Conservation (phyloP, 2,329 filamentous ascomycete genomes). For the Thelonectria olida region DNA sequence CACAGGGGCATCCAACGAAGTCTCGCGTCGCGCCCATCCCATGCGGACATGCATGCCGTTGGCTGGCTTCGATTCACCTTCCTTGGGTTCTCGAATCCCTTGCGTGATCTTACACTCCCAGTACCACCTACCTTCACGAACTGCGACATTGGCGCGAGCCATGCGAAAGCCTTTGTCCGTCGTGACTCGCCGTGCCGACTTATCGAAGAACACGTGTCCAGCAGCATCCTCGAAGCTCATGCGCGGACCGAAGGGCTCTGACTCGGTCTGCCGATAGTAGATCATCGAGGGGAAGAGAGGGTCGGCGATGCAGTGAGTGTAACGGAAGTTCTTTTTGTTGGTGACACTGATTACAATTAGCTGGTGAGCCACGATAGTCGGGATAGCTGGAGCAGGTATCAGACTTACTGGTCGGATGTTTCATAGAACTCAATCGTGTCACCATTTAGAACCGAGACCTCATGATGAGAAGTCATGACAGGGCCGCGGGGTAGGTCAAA, state of each 20-base stretch:
- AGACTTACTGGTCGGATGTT: conserved; percentile 69
- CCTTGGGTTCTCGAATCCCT: conserved; percentile 64
- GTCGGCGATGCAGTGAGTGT: conserved; percentile 90
- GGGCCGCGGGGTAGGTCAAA: conserved; percentile 69
- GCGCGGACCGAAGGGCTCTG: conserved; percentile 82
- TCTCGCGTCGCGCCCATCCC: conserved; percentile 85
- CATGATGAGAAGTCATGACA: conserved; percentile 65
- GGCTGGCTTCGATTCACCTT: conserved; percentile 54
- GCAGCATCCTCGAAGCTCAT: conserved; percentile 95
- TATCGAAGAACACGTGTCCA: conserved; percentile 83
- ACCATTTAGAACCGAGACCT: conserved; percentile 59
- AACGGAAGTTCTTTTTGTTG: conserved; percentile 82
- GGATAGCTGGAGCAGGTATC: neutral
- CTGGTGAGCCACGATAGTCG: neutral
- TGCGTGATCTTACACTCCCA: conserved; percentile 92
- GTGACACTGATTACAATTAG: conserved; percentile 55
- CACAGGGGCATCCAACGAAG: conserved; percentile 82
- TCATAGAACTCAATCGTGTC: conserved; percentile 67
- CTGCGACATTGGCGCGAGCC: conserved; percentile 88
- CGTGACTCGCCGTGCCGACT: conserved; percentile 78
- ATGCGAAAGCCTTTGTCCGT: conserved; percentile 95
- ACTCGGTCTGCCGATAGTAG: conserved; percentile 90
- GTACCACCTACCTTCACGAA: conserved; percentile 89
- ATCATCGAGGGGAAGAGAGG: conserved; percentile 86
- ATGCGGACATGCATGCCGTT: conserved; percentile 77